Evolutionary conservation across 2,329 filamentous ascomycete species (phyloP), one percentile per base, ranked within the genome.

Genomic region (Hirsutella rhossiliensis): DNA sequence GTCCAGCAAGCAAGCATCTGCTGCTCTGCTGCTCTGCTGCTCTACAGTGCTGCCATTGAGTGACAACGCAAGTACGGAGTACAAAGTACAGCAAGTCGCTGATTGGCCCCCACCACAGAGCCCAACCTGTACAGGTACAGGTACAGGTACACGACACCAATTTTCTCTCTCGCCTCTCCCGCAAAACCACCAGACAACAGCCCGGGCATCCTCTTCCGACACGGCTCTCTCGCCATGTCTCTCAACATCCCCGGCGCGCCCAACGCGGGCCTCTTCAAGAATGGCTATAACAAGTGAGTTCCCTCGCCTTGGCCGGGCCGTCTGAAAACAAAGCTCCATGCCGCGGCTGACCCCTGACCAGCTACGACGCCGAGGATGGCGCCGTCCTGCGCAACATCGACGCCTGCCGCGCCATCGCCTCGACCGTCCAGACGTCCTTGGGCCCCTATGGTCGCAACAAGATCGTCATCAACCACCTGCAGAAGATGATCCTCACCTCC

Each of bases 401-500:
- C 62, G 92, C 94, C 63, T 98, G 92, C 73, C 80, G 89, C 52
- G 87, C 92, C 54, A 97, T 98, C 66, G 82, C 92, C 47, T 86
- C 85, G 58, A 98, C 92, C 43, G 92, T 98, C 41, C 88, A 95
- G 73, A 97, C 92, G 45, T 97, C 92, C 39, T 78, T 98, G 31
- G 94, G 92, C 43, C 92, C 92, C 48, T 96, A 95, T 68, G 92
- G 92, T 60, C 86, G 92, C 67, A 98, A 98, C 76, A 98, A 98
- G 74, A 89, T 98, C 62, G 87, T 98, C 71, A 97, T 98, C 75
- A 98, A 98, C 75, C 94, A 98, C 71, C 76, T 98, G 50, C 87
- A 95, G 67, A 98, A 98, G 76, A 96, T 98, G 92, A 94, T 96
- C 57, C 75, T 98, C 52, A 98, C 94, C 55, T 97, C 89, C 48